Percentiles rank a stretch among this genome's conserved stretches.
Evolutionary conservation across 164 flowering plant genomes (phyloP).

Genomic region (grape (Vitis vinifera)): ASM3070453v1 NC_081812.1:1539001-1539500

Average conservation of each 20-base stretch:
- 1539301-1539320: constrained; percentile 20
- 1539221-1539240: constrained; percentile 37
- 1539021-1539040: too few species aligned
- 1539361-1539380: constrained; percentile 11
- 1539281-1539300: constrained; percentile 12
- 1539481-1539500: constrained; percentile 16
- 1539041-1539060: too few species aligned
- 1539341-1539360: constrained; percentile 15
- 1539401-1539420: constrained; percentile 18
- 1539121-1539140: too few species aligned
- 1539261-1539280: constrained; percentile 30
- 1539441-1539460: constrained; percentile 29
- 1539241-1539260: constrained; percentile 34
- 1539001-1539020: too few species aligned
- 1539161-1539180: too few species aligned
- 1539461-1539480: constrained; percentile 22
- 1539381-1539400: constrained; percentile 17
- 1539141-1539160: too few species aligned
- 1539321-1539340: constrained; percentile 8
- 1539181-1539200: constrained; percentile 33
- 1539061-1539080: too few species aligned
- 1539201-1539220: constrained; percentile 35
- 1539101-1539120: too few species aligned
- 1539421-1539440: constrained; percentile 11
- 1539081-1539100: too few species aligned